phyloP scores from a whole-genome alignment of 129 eudicot species.

The sunflower (Helianthus annuus) region HanXRQr2.0-SUNRISE NC_035441.2:140229211-140229710 shows the following conservation, averaged over 20 bases:
- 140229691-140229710: constrained; percentile 84
- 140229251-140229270: too few relatives aligned
- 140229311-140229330: too few relatives aligned
- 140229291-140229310: too few relatives aligned
- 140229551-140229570: constrained; percentile 42
- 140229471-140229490: constrained; percentile 19
- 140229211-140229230: too few relatives aligned
- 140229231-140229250: too few relatives aligned
- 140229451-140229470: constrained; percentile 24
- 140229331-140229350: too few relatives aligned
- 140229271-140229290: too few relatives aligned
- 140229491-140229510: constrained; percentile 32
- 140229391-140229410: constrained; percentile 88
- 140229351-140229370: too few relatives aligned
- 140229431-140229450: constrained; percentile 19
- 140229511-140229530: constrained; percentile 14
- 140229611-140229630: constrained; percentile 16
- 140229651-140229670: constrained; percentile 60
- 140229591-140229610: constrained; percentile 35
- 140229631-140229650: constrained; percentile 29
- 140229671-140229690: constrained; percentile 64
- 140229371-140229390: constrained; percentile 71
- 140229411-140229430: constrained; percentile 21
- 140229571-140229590: constrained; percentile 32
- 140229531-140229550: constrained; percentile 36